Evolutionary conservation across 2,329 filamentous ascomycete species (phyloP).

Genomic region (Clarireedia monteithiana): DNA sequence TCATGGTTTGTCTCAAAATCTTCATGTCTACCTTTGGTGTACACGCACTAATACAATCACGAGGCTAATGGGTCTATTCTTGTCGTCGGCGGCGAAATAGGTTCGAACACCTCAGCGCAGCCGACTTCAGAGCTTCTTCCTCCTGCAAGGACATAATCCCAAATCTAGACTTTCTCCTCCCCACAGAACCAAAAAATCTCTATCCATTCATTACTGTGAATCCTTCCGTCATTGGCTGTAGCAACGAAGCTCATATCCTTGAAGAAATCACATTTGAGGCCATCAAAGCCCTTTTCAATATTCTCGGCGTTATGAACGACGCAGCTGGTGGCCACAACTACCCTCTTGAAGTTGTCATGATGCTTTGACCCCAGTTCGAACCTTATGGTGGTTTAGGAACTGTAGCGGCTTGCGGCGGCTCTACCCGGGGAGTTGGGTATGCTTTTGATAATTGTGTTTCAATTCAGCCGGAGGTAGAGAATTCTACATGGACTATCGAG

Average conservation of each 20-base stretch:
- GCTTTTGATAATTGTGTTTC: slow-evolving; percentile 61
- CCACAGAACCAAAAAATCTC: slow-evolving; percentile 59
- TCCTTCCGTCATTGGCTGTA: slow-evolving; percentile 54
- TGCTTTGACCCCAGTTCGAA: slow-evolving; percentile 53
- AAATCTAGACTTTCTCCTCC: slow-evolving; percentile 52
- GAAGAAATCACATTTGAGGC: slow-evolving; percentile 52
- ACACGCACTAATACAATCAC: not conserved
- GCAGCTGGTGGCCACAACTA: slow-evolving; percentile 54
- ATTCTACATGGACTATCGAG: slow-evolving; percentile 54
- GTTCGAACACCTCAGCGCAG: slow-evolving; percentile 52
- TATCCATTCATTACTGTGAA: slow-evolving; percentile 57
- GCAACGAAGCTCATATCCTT: slow-evolving; percentile 60
- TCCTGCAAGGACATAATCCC: slow-evolving; percentile 29
- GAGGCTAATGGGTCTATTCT: slow-evolving; percentile 55
- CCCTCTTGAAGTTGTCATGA: slow-evolving; percentile 54
- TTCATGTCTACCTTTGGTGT: too few species aligned
- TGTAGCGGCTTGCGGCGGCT: slow-evolving; percentile 58
- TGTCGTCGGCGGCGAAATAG: slow-evolving; percentile 54
- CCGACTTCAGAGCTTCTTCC: slow-evolving; percentile 55
- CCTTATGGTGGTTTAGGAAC: slow-evolving; percentile 52
- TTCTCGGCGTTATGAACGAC: slow-evolving; percentile 54
- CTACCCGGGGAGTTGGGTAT: slow-evolving; percentile 41
- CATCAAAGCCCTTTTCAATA: slow-evolving; percentile 48
- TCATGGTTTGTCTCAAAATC: slow-evolving; percentile 34
- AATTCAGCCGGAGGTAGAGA: slow-evolving; percentile 48